Conservation (phyloP, 2,329 filamentous ascomycete genomes). For the Talaromyces marneffei region DNA sequence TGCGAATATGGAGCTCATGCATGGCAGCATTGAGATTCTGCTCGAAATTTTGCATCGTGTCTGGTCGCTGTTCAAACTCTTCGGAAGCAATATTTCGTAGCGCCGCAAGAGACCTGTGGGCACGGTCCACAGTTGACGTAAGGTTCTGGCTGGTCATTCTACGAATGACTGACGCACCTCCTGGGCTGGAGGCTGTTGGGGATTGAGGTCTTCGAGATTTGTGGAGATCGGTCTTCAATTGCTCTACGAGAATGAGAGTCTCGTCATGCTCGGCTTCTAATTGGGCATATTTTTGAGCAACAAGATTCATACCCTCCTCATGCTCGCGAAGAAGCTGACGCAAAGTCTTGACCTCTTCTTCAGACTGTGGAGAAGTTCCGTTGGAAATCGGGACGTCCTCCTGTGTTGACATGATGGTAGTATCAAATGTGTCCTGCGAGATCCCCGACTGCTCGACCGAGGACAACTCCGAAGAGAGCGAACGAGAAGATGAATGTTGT, state of each 20-base stretch:
- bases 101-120: constrained; percentile 83
- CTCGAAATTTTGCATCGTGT: constrained; percentile 87
- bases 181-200: constrained; percentile 39
- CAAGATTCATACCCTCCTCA: constrained; percentile 64
- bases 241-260: constrained; percentile 78
- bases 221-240: constrained; percentile 79
- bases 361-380: constrained; percentile 39
- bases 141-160: constrained; percentile 89
- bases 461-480: constrained; percentile 88
- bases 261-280: constrained; percentile 77
- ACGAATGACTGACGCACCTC: constrained; percentile 65
- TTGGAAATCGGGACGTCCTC: constrained; percentile 22
- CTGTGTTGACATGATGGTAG: constrained; percentile 40
- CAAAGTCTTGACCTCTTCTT: constrained; percentile 65
- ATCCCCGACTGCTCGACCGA: constrained; percentile 72
- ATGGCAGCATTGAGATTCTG: constrained; percentile 85
- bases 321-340: constrained; percentile 68
- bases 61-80: constrained; percentile 74
- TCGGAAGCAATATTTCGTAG: constrained; percentile 83
- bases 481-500: constrained; percentile 74
- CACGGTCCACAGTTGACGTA: constrained; percentile 73
- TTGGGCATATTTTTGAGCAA: constrained; percentile 74
- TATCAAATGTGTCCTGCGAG: constrained; percentile 58
- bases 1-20: constrained; percentile 80
- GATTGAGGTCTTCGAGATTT: constrained; percentile 65